Evolutionary conservation across 2,329 filamentous ascomycete species (phyloP).

Genomic region (Sphaerulina musiva): DNA sequence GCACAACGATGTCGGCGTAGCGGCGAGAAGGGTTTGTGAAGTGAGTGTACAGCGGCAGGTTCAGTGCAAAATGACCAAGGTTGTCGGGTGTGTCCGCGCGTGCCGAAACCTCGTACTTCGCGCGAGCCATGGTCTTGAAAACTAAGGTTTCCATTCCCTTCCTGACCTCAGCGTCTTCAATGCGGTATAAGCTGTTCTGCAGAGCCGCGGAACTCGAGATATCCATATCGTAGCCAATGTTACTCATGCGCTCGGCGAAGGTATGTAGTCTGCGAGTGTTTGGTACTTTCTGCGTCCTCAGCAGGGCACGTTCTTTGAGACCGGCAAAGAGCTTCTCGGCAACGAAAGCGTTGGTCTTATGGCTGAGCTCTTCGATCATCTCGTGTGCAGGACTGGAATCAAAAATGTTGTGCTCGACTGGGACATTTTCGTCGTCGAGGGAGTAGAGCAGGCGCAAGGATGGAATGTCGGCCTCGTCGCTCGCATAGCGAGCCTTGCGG

Average conservation of each 20-base stretch:
- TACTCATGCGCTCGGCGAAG: conserved; percentile 87
- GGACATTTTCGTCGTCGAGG: conserved; percentile 95
- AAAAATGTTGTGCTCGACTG: conserved; percentile 93
- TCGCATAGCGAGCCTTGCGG: conserved; percentile 74
- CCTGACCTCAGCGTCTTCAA: conserved; percentile 79
- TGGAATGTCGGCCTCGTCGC: conserved; percentile 69
- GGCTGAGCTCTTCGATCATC: conserved; percentile 87
- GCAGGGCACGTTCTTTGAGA: conserved; percentile 84
- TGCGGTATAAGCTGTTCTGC: conserved; percentile 90
- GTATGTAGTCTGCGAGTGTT: conserved; percentile 83
- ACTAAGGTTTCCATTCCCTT: conserved; percentile 97
- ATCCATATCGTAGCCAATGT: conserved; percentile 84
- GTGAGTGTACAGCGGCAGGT: conserved; percentile 90
- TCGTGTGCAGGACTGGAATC: conserved; percentile 84
- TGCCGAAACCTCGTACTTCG: conserved; percentile 85
- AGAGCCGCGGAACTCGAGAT: conserved; percentile 80
- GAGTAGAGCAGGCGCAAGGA: conserved; percentile 85
- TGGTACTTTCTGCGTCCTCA: conserved; percentile 78
- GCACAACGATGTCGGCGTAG: conserved; percentile 90
- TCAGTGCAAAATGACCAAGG: conserved; percentile 83
- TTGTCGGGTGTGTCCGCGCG: conserved; percentile 66
- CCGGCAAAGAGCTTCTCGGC: conserved; percentile 73
- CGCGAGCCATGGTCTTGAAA: conserved; percentile 90
- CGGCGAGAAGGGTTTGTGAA: conserved; percentile 93
- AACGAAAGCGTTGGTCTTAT: conserved; percentile 86